Conservation (phyloP, 441 rosid genomes). For the Corymbia calophylla region DNA sequence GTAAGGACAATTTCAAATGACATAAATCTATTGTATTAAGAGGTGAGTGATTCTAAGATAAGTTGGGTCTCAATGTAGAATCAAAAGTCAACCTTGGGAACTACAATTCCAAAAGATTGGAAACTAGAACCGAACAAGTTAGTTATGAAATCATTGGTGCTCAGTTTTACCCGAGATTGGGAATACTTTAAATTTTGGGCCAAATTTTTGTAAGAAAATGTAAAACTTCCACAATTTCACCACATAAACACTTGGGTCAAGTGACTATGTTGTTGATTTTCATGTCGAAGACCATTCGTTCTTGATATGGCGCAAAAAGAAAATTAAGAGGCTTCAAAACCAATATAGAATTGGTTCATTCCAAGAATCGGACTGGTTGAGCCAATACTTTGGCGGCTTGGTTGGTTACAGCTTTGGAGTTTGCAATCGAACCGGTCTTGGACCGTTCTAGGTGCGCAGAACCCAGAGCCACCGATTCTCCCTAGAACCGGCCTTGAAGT, state of each 20-base stretch:
- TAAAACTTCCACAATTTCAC: neutral
- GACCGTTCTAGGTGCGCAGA: neutral
- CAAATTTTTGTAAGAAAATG: neutral
- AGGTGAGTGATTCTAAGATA: neutral
- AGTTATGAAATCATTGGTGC: neutral
- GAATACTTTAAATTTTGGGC: neutral
- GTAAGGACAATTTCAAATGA: neutral
- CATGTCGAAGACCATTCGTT: neutral
- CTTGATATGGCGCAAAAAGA: neutral
- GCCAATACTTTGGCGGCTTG: neutral
- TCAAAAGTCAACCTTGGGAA: neutral
- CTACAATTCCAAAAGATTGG: neutral
- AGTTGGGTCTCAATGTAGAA: neutral
- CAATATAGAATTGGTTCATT: neutral
- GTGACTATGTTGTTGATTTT: neutral
- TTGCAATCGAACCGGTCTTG: neutral
- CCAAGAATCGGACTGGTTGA: neutral
- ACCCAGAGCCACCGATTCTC: neutral
- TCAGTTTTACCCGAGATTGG: neutral
- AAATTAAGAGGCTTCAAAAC: neutral
- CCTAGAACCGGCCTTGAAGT: neutral
- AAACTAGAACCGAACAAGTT: rapidly evolving
- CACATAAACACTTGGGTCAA: neutral
- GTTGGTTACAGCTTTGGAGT: neutral
- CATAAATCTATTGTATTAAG: neutral